Evolutionary conservation across 768 basidiomycete species (phyloP).

Genomic region (Rhodotorula babjevae): DNA sequence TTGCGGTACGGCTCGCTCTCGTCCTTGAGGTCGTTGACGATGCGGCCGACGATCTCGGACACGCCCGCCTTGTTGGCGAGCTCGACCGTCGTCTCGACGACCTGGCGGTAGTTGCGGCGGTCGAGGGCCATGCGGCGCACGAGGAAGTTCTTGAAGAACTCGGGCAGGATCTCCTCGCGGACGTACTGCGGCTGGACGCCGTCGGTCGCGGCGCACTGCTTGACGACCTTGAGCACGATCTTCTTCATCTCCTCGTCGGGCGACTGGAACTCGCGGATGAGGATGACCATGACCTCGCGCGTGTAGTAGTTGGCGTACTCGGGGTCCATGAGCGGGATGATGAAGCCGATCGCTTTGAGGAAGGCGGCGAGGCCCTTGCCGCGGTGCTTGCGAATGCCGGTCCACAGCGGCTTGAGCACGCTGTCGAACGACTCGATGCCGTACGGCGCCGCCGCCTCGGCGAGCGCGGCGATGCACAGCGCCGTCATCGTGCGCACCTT

Average conservation of each 20-base stretch:
- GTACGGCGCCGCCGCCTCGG: conserved; percentile 95
- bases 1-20: conserved; percentile 58
- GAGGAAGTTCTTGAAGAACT: conserved; percentile 99
- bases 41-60: conserved; percentile 83
- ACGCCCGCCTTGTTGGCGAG: conserved; percentile 96
- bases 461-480: conserved; percentile 81
- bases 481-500: conserved; percentile 97
- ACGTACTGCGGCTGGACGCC: conserved; percentile 95
- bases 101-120: conserved; percentile 89
- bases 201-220: conserved; percentile 97
- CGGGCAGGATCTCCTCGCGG: conserved; percentile 93
- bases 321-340: conserved; percentile 99
- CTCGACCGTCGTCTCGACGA: conserved; percentile 98
- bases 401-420: conserved; percentile 89
- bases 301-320: conserved; percentile 99
- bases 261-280: conserved; percentile 96
- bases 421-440: conserved; percentile 99
- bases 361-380: conserved; percentile 93
- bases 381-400: conserved; percentile 88
- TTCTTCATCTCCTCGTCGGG: conserved; percentile 99
- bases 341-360: conserved; percentile 96
- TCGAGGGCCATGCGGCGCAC: conserved; percentile 78
- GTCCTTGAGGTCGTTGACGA: conserved; percentile 81
- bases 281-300: conserved; percentile 92
- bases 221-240: conserved; percentile 97